Base-by-base conservation (phyloP, 139 green algal genomes). In the Pleodorina starrii region DNA sequence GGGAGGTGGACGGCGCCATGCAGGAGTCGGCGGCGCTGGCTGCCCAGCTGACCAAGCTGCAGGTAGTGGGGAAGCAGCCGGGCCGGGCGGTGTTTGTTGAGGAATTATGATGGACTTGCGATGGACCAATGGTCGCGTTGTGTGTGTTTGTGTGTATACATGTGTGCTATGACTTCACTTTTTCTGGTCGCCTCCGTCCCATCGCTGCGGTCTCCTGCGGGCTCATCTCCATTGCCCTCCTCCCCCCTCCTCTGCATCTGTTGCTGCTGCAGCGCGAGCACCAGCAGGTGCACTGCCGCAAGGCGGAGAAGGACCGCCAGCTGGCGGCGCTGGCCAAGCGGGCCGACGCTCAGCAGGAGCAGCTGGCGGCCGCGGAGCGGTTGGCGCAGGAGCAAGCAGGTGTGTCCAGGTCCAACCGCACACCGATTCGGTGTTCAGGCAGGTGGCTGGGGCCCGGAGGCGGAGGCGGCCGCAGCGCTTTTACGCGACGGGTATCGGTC, bases 251-350 rank as follows among this genome's bases (percentile, higher is more conserved):
- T n/a, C n/a, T n/a, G n/a, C n/a, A n/a, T n/a, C 29, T 66, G 54
- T 12, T 66, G 54, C 54, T 21, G 54, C 42, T 19, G 6, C 44
- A 88, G 83, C 83, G 83, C n/a, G 83, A 88, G 83, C 83, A 88
- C 83, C 68, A 80, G 48, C 29, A 44, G 10, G 44, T 88, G 14
- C 68, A 81, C 25, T 21, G 23, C 25, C 44, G 83, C 19, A 88
- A 88, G 46, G 83, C 46, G 19, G 83, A 88, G 1, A 42, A 44
- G 32, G 83, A 88, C 83, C 44, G 46, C 35, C 83, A 88, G 48
- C 40, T 81, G 32, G 68, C 83, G 32, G 83, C 83, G 2, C 5
- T 72, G 46, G 23, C 66, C 17, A 71, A 72, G 68, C 44, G 68
- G 12, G 44, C 35, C 6, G 83, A 88, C 10, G 35, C 83, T 32